Conservation (phyloP, 2,329 filamentous ascomycete species). For the Phaeosphaeria sp. region DNA sequence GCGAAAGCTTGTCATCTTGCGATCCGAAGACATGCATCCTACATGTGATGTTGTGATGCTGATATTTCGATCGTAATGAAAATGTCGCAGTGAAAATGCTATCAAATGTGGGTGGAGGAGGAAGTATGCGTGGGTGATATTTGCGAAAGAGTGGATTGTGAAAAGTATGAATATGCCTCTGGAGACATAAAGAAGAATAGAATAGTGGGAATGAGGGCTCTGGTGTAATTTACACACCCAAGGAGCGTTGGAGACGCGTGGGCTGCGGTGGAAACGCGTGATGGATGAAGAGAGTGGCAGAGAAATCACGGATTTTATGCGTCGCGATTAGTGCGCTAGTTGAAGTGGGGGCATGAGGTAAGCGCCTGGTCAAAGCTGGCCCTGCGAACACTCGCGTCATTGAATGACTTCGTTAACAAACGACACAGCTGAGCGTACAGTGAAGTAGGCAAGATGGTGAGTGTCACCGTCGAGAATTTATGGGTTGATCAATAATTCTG, state of each 20-base stretch:
- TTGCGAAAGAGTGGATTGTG: background rate
- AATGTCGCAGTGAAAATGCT: background rate
- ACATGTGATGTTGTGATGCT: constrained; percentile 6
- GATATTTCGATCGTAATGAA: background rate
- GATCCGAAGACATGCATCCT: constrained; percentile 3
- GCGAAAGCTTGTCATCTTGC: background rate
- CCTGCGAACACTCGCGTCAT: background rate
- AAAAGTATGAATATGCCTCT: constrained; percentile 3
- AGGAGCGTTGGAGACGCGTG: background rate
- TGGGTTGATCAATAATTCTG: background rate
- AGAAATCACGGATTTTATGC: constrained; percentile 9
- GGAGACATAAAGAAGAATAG: constrained; percentile 2
- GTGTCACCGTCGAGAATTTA: background rate
- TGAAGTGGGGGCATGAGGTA: background rate
- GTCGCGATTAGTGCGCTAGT: constrained; percentile 3
- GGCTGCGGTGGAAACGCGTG: background rate
- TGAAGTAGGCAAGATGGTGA: constrained; percentile 24
- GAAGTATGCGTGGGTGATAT: background rate
- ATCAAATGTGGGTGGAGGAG: background rate
- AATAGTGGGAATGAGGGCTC: background rate
- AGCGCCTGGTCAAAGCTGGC: background rate
- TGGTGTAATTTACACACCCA: background rate
- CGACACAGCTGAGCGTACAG: background rate
- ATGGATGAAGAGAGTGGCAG: constrained; percentile 1
- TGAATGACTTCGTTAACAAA: background rate